Evolutionary conservation across 78 protist genomes (phyloP).

Genomic region (Monocercomonoides exilis): DNA sequence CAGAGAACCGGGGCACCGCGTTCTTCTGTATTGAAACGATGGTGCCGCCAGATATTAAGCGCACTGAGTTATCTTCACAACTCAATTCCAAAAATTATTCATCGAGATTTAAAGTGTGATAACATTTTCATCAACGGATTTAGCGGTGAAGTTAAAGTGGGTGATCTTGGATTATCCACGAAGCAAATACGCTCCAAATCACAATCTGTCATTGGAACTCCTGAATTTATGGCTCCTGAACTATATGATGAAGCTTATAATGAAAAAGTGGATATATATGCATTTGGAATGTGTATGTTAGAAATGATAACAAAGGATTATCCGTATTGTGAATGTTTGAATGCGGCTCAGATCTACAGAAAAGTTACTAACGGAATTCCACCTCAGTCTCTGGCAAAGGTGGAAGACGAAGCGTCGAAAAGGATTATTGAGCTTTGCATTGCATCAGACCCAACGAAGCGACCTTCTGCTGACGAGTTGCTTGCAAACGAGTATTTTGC

Average conservation of each 20-base stretch:
- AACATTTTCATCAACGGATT: slow-evolving; percentile 82
- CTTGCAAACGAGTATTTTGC: neutral
- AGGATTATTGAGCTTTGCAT: slow-evolving; percentile 45
- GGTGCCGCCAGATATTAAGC: slow-evolving; percentile 63
- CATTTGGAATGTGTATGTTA: slow-evolving; percentile 83
- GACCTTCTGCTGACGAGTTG: slow-evolving; percentile 36
- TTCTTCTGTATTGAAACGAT: slow-evolving; percentile 33
- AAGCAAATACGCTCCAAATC: neutral
- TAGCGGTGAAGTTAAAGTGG: slow-evolving; percentile 69
- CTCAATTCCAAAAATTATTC: slow-evolving; percentile 50
- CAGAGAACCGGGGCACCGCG: neutral
- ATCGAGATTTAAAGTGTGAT: slow-evolving; percentile 90
- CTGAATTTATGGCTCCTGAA: slow-evolving; percentile 93
- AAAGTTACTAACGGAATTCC: slow-evolving; percentile 35
- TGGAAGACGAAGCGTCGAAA: slow-evolving; percentile 17
- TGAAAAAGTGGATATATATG: slow-evolving; percentile 74
- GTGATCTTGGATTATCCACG: slow-evolving; percentile 83
- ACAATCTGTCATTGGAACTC: slow-evolving; percentile 58
- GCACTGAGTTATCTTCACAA: slow-evolving; percentile 73
- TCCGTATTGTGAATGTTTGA: slow-evolving; percentile 77
- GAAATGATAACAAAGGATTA: slow-evolving; percentile 74
- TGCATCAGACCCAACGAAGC: neutral
- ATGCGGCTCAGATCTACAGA: slow-evolving; percentile 53
- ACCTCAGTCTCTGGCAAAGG: slow-evolving; percentile 31
- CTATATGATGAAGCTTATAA: slow-evolving; percentile 67